Base-by-base conservation (phyloP, 129 eudicot genomes). In the Helianthus tuberosus region DNA sequence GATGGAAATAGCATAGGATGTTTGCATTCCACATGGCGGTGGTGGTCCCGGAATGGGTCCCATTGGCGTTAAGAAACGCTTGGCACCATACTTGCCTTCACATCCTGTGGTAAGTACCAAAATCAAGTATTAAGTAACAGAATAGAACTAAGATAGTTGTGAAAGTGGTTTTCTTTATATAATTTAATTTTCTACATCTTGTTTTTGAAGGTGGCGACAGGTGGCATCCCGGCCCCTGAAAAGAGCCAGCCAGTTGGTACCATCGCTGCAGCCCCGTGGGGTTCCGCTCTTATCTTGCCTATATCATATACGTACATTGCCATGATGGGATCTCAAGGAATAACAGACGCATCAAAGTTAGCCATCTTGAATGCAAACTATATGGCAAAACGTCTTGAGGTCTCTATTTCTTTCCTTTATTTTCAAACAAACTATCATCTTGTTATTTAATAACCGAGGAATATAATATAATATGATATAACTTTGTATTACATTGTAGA, bases 41-140 rank as follows among this genome's bases (percentile, higher is more conserved):
- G 98, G 98, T 69, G 98, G 98, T 66, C 98, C 98, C 8, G 98
- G 98, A 52, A 93, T 93, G 98, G 98, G 98, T 27, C 98, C 96
- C 8, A 93, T 93, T 73, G 98, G 98, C 62, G 98, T 93, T 69
- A 93, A 93, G 89, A 89, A 89, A 66, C 98, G 89, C 70, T 81
- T 93, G 75, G 98, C 98, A 67, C 96, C 98, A 11, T 93, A 77
- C 79, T 84, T 93, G 79, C 98, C 98, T 48, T 93, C 98, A 12
- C 98, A 93, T 81, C 98, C 98, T 16, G 98, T 93, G 96, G 98
- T 93, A 89, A 60, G 88, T 41, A 46, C 69, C 39, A 47, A 32
- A 36, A 48, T 59, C 15, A 13, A 36, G 1, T 72, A 59, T 72
- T 32, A 13, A 32, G 3, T 16, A 29, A 5, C 46, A 5, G 23